These are phyloP conservation scores for Pholiota molesta DNA, from an alignment of 768 basidiomycete species.

Conservation along the genomic window DNA sequence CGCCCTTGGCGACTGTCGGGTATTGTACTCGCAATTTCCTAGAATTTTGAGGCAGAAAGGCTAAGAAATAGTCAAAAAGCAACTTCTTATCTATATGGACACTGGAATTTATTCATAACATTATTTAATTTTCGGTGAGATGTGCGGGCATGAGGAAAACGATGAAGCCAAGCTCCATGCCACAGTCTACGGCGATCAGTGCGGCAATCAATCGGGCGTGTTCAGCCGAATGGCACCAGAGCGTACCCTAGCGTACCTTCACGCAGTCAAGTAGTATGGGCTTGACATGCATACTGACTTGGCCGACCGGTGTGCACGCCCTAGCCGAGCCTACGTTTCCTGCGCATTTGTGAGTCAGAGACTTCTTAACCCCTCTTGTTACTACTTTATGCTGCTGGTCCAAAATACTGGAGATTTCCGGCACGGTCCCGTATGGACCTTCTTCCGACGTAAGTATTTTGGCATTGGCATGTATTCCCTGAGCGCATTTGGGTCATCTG, in stretches of 20 bases:
- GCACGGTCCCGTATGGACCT: background rate
- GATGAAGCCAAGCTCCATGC: background rate
- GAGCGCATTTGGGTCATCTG: background rate
- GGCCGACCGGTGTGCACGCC: background rate
- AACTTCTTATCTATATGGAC: no score
- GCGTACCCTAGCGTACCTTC: background rate
- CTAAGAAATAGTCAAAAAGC: no score
- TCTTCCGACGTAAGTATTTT: no score
- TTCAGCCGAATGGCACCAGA: background rate
- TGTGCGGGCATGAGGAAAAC: no score
- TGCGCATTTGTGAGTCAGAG: background rate
- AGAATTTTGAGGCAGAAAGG: no score
- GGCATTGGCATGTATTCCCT: no score
- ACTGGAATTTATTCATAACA: no score
- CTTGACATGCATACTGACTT: background rate
- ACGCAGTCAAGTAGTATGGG: background rate
- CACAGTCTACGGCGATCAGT: background rate
- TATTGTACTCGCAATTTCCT: no score
- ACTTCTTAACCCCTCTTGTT: no score
- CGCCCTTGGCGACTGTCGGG: no score
- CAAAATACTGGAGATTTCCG: background rate
- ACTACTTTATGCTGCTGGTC: no score
- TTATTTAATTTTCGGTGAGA: no score
- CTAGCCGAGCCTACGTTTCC: background rate
- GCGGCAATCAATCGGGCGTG: background rate